Percentiles rank a stretch among this genome's conserved stretches.
Conservation (phyloP, 2,329 filamentous ascomycete species). For the Rugonectria rugulosa region DNA sequence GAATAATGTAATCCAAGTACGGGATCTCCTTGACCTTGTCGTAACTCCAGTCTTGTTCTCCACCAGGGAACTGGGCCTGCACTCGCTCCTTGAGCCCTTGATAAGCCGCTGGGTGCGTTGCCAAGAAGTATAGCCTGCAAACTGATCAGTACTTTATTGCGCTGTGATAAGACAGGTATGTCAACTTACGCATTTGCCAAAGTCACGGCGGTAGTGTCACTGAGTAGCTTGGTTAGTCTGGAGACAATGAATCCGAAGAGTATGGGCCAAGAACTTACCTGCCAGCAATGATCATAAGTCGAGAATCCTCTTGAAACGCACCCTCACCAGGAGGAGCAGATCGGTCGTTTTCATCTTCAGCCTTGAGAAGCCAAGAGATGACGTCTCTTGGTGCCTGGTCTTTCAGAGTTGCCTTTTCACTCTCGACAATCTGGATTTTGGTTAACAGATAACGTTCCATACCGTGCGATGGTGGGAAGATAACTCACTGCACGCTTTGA, state of each 20-base stretch:
- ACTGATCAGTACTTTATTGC: too few relatives aligned
- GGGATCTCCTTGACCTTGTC: not conserved
- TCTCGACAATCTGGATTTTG: not conserved
- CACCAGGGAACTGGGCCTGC: not conserved
- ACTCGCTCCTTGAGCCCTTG: not conserved
- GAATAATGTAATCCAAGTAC: conserved; percentile 33
- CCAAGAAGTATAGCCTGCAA: not conserved
- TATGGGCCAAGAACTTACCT: too few relatives aligned
- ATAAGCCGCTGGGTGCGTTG: not conserved
- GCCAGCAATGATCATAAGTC: conserved; percentile 4
- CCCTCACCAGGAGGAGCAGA: conserved; percentile 11
- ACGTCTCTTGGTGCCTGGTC: not conserved
- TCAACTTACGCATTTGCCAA: not conserved
- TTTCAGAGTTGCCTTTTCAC: not conserved
- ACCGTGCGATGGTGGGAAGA: not conserved
- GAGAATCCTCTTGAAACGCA: not conserved
- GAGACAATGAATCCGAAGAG: too few relatives aligned
- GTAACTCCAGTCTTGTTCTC: not conserved
- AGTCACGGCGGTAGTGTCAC: not conserved
- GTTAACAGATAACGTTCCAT: not conserved
- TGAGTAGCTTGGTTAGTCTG: too few relatives aligned
- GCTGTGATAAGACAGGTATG: not conserved
- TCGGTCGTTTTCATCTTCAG: conserved; percentile 7
- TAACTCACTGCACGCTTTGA: conserved; percentile 2
- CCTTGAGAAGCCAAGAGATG: conserved; percentile 9